phyloP scores from a whole-genome alignment of 768 basidiomycete genomes.

The Leucocoprinus leucothites region DNA sequence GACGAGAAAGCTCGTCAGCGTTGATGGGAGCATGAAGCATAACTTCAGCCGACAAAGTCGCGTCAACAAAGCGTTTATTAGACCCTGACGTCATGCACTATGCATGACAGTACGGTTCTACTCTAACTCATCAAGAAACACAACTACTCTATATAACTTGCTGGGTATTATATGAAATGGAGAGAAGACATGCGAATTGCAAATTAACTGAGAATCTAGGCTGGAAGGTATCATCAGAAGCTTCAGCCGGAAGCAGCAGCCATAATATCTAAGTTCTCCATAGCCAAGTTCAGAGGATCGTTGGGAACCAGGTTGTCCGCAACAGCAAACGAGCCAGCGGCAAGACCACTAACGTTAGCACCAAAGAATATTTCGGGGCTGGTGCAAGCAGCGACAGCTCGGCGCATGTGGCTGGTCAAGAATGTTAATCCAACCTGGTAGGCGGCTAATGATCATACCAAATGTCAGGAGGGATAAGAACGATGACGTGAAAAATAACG shows the following conservation, averaged over 20 bases:
- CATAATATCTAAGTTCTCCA: slow-evolving; percentile 52
- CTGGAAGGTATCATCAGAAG: no score
- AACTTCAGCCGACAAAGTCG: slow-evolving; percentile 11
- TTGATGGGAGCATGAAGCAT: slow-evolving; percentile 49
- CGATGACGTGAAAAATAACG: slow-evolving; percentile 21
- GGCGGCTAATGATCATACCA: slow-evolving; percentile 54
- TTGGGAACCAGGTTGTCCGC: slow-evolving; percentile 37
- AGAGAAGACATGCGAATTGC: no score
- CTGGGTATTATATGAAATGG: no score
- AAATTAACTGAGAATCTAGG: no score
- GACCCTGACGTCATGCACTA: slow-evolving; percentile 7
- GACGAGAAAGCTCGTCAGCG: slow-evolving; percentile 46
- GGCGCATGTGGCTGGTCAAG: slow-evolving; percentile 90
- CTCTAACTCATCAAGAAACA: no score
- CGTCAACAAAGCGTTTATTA: not conserved
- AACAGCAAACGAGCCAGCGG: slow-evolving; percentile 29
- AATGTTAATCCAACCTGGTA: slow-evolving; percentile 97
- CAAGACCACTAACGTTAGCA: slow-evolving; percentile 32
- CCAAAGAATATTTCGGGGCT: slow-evolving; percentile 90
- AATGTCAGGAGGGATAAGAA: not conserved
- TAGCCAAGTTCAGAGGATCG: slow-evolving; percentile 61
- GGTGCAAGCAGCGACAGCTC: slow-evolving; percentile 93
- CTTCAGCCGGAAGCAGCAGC: slow-evolving; percentile 4
- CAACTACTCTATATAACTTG: no score
- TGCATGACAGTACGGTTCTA: no score